Conservation (phyloP, 2,329 filamentous ascomycete genomes). For the Pseudogymnoascus sp. region DNA sequence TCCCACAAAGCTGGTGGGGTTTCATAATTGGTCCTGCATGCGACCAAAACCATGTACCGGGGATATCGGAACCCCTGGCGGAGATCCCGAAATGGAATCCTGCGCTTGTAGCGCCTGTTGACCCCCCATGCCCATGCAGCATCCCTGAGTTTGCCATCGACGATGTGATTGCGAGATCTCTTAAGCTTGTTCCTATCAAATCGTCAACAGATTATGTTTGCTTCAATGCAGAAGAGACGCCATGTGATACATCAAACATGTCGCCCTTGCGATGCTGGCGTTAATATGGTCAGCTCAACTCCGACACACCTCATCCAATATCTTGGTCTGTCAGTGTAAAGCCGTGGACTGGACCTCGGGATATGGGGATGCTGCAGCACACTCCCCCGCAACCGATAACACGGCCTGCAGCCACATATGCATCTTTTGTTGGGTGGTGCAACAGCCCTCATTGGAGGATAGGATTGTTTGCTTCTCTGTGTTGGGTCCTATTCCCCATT, state of each 20-base stretch:
- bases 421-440: neutral
- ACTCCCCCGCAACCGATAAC: neutral
- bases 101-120: constrained; percentile 6
- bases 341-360: neutral
- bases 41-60: neutral
- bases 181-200: neutral
- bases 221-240: neutral
- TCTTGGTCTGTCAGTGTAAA: neutral
- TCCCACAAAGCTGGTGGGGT: neutral
- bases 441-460: neutral
- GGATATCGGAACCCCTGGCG: neutral
- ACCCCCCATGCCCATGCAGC: neutral
- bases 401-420: neutral
- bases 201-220: neutral
- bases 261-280: neutral
- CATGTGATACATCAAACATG: constrained; percentile 1
- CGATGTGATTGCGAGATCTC: neutral
- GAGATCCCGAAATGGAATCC: constrained; percentile 2
- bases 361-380: neutral
- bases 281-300: neutral
- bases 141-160: neutral
- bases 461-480: neutral
- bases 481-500: neutral
- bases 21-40: neutral
- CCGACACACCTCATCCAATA: neutral